These are phyloP conservation scores for Fusarium heterosporum DNA, from an alignment of 2,329 filamentous ascomycete species.

Conservation along the genomic window DNA sequence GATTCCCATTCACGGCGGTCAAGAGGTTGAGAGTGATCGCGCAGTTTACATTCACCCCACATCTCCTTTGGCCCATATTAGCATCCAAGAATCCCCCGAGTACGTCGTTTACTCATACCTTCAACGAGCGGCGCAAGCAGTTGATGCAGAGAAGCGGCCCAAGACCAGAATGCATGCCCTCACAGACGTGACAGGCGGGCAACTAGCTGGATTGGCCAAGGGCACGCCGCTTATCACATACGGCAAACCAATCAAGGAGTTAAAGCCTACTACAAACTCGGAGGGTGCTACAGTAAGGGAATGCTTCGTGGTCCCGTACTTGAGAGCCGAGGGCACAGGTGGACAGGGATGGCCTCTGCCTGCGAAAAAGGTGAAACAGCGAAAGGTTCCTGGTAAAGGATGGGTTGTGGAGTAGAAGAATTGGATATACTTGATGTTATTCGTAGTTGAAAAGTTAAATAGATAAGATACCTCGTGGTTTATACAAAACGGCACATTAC, in stretches of 20 bases:
- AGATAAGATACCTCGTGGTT: slow-evolving; percentile 42
- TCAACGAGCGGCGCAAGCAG: slow-evolving; percentile 71
- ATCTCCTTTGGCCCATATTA: slow-evolving; percentile 79
- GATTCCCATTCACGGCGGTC: slow-evolving; percentile 69
- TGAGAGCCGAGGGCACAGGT: slow-evolving; percentile 75
- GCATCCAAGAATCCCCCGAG: slow-evolving; percentile 79
- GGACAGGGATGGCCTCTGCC: slow-evolving; percentile 86
- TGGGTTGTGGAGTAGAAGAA: slow-evolving; percentile 74
- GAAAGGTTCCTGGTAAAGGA: slow-evolving; percentile 75
- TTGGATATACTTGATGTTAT: neutral
- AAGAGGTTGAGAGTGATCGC: slow-evolving; percentile 63
- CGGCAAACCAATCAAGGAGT: slow-evolving; percentile 92
- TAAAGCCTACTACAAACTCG: slow-evolving; percentile 59
- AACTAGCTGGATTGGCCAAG: slow-evolving; percentile 82
- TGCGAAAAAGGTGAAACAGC: slow-evolving; percentile 85
- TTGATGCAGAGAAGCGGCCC: slow-evolving; percentile 65
- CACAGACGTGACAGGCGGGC: slow-evolving; percentile 79
- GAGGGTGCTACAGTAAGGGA: slow-evolving; percentile 66
- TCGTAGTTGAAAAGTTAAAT: slow-evolving; percentile 33
- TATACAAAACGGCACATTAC: slow-evolving; percentile 8
- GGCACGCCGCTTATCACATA: slow-evolving; percentile 86
- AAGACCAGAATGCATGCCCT: slow-evolving; percentile 91
- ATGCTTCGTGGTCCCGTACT: slow-evolving; percentile 84
- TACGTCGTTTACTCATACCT: slow-evolving; percentile 91
- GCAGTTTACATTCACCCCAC: slow-evolving; percentile 90